Percentiles rank a stretch among this genome's conserved stretches.
These are phyloP conservation scores for Lachnellula subtilissima DNA, from an alignment of 2,329 filamentous ascomycete species.

Conservation along the genomic window DNA sequence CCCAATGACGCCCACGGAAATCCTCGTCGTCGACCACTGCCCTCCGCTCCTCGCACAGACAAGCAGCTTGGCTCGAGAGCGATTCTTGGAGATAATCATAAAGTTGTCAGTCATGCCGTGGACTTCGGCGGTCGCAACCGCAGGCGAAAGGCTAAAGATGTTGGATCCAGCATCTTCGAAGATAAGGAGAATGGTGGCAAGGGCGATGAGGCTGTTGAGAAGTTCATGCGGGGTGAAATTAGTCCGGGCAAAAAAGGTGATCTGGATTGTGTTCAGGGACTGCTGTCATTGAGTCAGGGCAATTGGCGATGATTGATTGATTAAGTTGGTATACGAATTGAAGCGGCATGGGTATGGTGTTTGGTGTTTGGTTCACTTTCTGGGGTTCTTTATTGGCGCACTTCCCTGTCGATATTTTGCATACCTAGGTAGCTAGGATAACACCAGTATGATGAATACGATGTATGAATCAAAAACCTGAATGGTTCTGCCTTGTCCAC, in stretches of 20 bases:
- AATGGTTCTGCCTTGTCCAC: background rate
- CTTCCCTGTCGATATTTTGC: conserved; percentile 13
- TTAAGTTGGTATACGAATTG: background rate
- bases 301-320: conserved; percentile 58
- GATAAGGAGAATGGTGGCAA: conserved; percentile 35
- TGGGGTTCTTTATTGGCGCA: conserved; percentile 5
- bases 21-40: conserved; percentile 29
- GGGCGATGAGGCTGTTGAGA: conserved; percentile 59
- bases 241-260: conserved; percentile 72
- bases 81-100: conserved; percentile 27
- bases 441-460: conserved; percentile 13
- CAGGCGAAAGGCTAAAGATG: conserved; percentile 19
- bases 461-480: conserved; percentile 1
- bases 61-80: conserved; percentile 15
- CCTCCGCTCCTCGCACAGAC: conserved; percentile 25
- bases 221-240: conserved; percentile 65
- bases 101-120: conserved; percentile 21
- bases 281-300: conserved; percentile 86
- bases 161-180: conserved; percentile 48
- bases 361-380: conserved; percentile 1
- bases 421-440: conserved; percentile 13
- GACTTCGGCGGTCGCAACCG: conserved; percentile 22
- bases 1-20: conserved; percentile 47
- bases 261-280: conserved; percentile 82
- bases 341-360: background rate